Evolutionary conservation across 2,329 filamentous ascomycete genomes (phyloP), one percentile per base, ranked within the genome.

Genomic region (Venturia aucupariae): DNA sequence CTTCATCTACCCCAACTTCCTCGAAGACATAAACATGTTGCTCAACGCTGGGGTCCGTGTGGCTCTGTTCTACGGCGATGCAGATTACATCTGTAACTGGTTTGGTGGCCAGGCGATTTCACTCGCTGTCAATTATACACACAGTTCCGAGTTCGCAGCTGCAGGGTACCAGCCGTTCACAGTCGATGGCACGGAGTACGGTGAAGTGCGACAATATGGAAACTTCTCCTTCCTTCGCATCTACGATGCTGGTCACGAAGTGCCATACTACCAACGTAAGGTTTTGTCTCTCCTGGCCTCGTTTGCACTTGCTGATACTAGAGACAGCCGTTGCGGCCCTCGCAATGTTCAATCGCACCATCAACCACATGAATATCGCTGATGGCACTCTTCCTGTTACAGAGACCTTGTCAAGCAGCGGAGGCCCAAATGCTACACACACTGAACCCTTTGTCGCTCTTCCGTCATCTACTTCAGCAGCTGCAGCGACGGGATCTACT

Each of bases 1-100:
- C 72, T 84, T 84, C 67, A 82, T 85, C 61, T 86, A 85, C 69
- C 22, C 61, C 4, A 71, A 72, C 30, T 60, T 60, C 69, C 77
- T 74, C 24, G 67, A 71, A 30, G 76, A 79, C 65, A 65, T 78
- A 13, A 74, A 77, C 65, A 67, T 70, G 74, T 80, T 66, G 79
- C 71, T 79, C 4, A 68, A 73, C 55, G 69, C 71, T 41, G 75
- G 74, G 57, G 73, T 78, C 8, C 70, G 74, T 15, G 74, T 78
- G 2, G 72, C 71, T 27, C 65, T 78, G 60, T 68, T 68, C 30
- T 74, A 74, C 51, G 73, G 72, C 15, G 72, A 75, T 66, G 72
- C 72, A 27, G 72, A 75, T 61, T 77, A 75, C 67, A 70, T 76
- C 67, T 77, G 75, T 70, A 73, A 75, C 64, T 72, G 70, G 71